Evolutionary conservation across 2,329 filamentous ascomycete species (phyloP), one percentile per base, ranked within the genome.

Genomic region (Trichoderma brevicompactum): DNA sequence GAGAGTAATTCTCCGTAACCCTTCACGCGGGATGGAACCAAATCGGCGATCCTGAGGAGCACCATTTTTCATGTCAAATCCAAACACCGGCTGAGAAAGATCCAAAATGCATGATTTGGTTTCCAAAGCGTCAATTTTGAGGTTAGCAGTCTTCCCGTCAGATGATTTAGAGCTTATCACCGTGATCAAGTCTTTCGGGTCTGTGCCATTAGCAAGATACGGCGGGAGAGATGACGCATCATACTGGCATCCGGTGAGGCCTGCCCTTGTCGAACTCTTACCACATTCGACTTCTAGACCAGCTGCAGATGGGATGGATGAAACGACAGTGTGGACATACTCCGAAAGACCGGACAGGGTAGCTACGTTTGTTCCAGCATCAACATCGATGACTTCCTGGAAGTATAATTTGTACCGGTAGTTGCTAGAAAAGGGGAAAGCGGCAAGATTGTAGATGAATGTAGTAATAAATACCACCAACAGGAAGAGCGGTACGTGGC

Each of bases 371-470:
- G 83, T 79, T n/a, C 89, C 88, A 4, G 83, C 86, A 69, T 92
- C 90, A 9, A 97, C 84, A 69, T 97, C 86, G 54, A 97, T 81
- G 9, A 86, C 85, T 75, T 99, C 94, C 56, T 91, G 81, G 76
- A 98, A 97, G 77, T 89, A 96, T 54, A 94, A 83, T 77, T 98
- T 98, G 76, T 96, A 87, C 43, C 92, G 86, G 74, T 89, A 91
- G 66, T 87, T 84, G 23, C 85, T 79, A 0, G 92, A 95, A 78
- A 98, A 98, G 0, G 95, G 95, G 76, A 97, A 97, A 1, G 91
- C 92, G 2, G 86, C 79, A 5, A 97, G 85, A 73, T 96, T 96
- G 80, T 97, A 98, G 64, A 94, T 84, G 34, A 96, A 79, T 1
- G 92, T 96, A 36, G 83, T 91, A 28, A 87, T 73, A 67, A 93